Evolutionary conservation across 106 monocot species (phyloP).

Genomic region (Apostasia ramifera): DNA sequence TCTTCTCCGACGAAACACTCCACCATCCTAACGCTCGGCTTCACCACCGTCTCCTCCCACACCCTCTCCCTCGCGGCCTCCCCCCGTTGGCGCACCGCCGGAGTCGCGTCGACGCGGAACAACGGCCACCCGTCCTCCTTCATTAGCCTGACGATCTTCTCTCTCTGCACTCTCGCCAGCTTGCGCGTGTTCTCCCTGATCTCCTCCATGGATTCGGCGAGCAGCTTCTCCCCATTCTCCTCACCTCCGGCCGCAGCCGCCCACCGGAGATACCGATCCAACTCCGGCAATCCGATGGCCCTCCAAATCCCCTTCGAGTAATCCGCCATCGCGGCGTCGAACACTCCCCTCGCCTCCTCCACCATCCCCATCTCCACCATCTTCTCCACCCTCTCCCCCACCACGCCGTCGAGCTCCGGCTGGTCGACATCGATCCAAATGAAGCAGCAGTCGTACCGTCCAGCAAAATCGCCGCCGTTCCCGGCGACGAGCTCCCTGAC

Average conservation of each 20-base stretch:
- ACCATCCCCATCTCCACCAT: slow-evolving; percentile 34
- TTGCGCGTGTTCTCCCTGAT: slow-evolving; percentile 48
- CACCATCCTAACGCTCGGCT: slow-evolving; percentile 13
- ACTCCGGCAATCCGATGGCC: slow-evolving; percentile 29
- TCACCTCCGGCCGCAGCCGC: slow-evolving; percentile 7
- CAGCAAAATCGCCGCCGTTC: slow-evolving; percentile 15
- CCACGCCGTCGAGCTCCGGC: slow-evolving; percentile 11
- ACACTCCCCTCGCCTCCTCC: slow-evolving; percentile 24
- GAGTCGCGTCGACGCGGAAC: slow-evolving; percentile 31
- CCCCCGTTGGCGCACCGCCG: slow-evolving; percentile 17
- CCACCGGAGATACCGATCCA: slow-evolving; percentile 23
- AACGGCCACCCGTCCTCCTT: slow-evolving; percentile 26
- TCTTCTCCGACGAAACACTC: slow-evolving; percentile 10
- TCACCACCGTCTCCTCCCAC: slow-evolving; percentile 24
- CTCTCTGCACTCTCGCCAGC: slow-evolving; percentile 25
- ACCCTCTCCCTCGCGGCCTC: slow-evolving; percentile 4
- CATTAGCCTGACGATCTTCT: slow-evolving; percentile 35
- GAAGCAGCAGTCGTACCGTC: slow-evolving; percentile 42
- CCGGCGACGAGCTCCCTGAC: slow-evolving; percentile 41
- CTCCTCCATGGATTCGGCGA: slow-evolving; percentile 21
- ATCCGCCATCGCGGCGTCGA: slow-evolving; percentile 8
- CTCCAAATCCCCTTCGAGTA: slow-evolving; percentile 11
- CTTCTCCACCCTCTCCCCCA: slow-evolving; percentile 18
- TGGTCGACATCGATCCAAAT: slow-evolving; percentile 43
- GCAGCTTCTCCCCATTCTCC: background rate